Evolutionary conservation across 306 rosid genomes (phyloP), one percentile per base, ranked within the genome.

Genomic region (Fragaria iinumae): DNA sequence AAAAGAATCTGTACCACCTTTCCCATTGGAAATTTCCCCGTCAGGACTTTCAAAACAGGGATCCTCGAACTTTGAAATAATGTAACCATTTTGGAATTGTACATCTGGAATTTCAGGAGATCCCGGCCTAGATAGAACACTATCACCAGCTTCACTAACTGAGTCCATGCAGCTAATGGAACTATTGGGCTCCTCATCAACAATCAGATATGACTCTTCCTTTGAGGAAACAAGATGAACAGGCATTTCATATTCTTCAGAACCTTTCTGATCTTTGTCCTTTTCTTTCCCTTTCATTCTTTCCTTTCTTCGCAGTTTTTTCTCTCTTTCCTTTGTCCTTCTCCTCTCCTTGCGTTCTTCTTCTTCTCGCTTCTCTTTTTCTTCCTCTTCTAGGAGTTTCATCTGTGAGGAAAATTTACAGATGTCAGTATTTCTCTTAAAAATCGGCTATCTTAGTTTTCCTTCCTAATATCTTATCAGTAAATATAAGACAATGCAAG

Each of bases 321-420:
- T 96, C 91, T 91, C 99, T 83, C 92, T 86, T 85, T 96, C 99
- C 84, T 93, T 96, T 79, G 89, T 73, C 80, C 94, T 87, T 75
- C 90, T 96, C 81, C 97, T 88, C 88, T 96, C 99, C 80, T 87
- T 96, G 82, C 99, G 97, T 80, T 92, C 99, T 83, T 96, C 96
- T 84, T 93, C 99, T 84, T 92, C 98, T 50, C 97, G 98, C 78
- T 91, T 96, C 83, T 93, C 99, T 87, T 91, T 89, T 88, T 96
- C 99, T 88, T 96, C 99, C 86, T 96, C 99, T 83, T 96, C 98
- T 86, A 96, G 94, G 88, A 96, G 99, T 81, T 96, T 96, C 87
- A 82, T 90, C 99, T 96, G 89, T 38, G 83, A 44, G 73, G 74
- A 80, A 86, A 72, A 74, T 65, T 75, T 72, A 64, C 66, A 71